Evolutionary conservation across 148 eudicot species (phyloP).

Genomic region (Rhododendron ferrugineum): DNA sequence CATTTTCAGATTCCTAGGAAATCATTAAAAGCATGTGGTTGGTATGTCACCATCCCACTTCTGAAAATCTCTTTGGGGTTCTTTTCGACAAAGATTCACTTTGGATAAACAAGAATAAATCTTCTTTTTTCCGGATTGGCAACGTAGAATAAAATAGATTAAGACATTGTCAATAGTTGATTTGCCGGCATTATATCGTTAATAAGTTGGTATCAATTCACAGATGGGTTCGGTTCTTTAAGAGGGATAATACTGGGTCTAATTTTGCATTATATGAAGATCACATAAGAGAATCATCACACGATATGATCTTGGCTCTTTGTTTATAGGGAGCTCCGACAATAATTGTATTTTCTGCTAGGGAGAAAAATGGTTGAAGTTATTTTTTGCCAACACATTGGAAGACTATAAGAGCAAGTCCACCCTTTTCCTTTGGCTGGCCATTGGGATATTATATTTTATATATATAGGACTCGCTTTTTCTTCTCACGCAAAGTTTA

Average conservation of each 20-base stretch:
- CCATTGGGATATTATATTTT: neutral
- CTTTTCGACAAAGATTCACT: neutral
- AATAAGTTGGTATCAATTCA: neutral
- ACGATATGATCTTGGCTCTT: neutral
- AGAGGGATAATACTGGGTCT: no score
- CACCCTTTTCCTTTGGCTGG: neutral
- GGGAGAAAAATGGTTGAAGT: neutral
- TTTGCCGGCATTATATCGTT: neutral
- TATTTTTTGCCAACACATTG: neutral
- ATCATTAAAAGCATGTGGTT: slow-evolving; percentile 4
- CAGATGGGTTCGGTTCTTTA: no score
- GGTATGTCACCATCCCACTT: neutral
- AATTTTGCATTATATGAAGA: neutral
- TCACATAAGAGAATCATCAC: neutral
- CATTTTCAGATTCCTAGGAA: neutral
- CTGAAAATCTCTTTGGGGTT: neutral
- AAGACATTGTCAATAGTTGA: neutral
- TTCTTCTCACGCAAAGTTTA: neutral
- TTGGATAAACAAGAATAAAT: neutral
- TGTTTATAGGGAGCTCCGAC: neutral
- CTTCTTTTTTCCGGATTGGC: neutral
- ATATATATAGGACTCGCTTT: neutral
- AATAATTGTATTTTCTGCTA: no score
- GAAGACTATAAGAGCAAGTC: neutral
- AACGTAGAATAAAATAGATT: neutral